Percentiles rank a stretch among this genome's conserved stretches.
Evolutionary conservation across 495 filamentous ascomycete species (phyloP).

Genomic region (Xylaria longipes): DNA sequence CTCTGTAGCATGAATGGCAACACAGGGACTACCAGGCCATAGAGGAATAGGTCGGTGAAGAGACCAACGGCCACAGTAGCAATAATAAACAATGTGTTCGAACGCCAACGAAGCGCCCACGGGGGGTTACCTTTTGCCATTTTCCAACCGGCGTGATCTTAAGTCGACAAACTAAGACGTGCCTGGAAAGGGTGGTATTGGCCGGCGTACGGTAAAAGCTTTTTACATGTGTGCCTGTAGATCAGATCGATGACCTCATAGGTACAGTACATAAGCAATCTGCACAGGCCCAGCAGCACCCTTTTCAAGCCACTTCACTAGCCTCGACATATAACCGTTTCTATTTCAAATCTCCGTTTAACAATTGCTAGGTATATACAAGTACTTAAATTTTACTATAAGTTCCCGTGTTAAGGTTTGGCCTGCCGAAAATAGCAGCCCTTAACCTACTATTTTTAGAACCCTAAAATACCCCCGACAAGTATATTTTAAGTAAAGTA

Average conservation of each 20-base stretch:
- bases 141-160: not conserved
- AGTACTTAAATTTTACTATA: too few species aligned
- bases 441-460: too few species aligned
- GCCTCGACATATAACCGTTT: too few species aligned
- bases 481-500: too few species aligned
- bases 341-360: too few species aligned
- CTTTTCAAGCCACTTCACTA: not conserved
- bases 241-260: slow-evolving; percentile 42
- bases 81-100: slow-evolving; percentile 66
- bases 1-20: slow-evolving; percentile 65
- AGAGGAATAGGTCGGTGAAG: slow-evolving; percentile 68
- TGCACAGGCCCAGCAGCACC: not conserved
- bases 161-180: not conserved
- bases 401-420: too few species aligned
- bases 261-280: not conserved
- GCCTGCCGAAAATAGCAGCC: too few species aligned
- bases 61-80: slow-evolving; percentile 65
- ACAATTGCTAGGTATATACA: too few species aligned
- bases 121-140: slow-evolving; percentile 39
- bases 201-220: not conserved
- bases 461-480: too few species aligned
- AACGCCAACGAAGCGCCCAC: slow-evolving; percentile 59
- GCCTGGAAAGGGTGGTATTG: not conserved
- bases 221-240: slow-evolving; percentile 27
- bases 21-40: slow-evolving; percentile 68